Evolutionary conservation across 768 basidiomycete genomes (phyloP), one percentile per base, ranked within the genome.

Genomic region (Lenzites betulinus): DNA sequence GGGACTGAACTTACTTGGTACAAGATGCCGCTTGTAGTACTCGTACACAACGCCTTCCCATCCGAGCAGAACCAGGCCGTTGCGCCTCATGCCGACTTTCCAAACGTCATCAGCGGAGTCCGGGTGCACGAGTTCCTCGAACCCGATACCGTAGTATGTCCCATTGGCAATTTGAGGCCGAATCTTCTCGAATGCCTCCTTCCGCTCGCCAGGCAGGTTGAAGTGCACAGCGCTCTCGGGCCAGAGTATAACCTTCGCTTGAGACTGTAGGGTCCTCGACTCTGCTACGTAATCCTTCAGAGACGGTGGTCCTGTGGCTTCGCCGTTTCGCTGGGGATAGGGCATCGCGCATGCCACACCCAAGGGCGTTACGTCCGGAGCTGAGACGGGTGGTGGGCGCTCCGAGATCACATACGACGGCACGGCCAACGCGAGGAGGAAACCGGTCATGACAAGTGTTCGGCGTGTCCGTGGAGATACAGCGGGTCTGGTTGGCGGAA

Each of bases 151-250:
- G 64, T 90, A 76, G 65, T 83, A 78, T 4, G 81, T 76, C 7
- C 79, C 76, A 6, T 69, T 59, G 26, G 51, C 64, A 4, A 62
- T 51, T 1, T 51, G 23, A 9, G 77, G 67, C 1, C 74, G 77
- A 6, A 92, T 75, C 50, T 63, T 49, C 1, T 72, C 65, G 57
- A 93, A 80, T 0, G 80, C 84, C 3, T 71, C 73, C 20, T 76
- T 71, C 59, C 81, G 81, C 53, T 86, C 87, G 20, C 63, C 64
- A 13, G 72, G 71, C 35, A 78, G 81, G 35, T 78, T 75, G 68
- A 94, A 94, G 1, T 76, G 70, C 0, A 93, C 84, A 0, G 91
- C 90, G 7, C 86, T 86, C 71, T 93, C 92, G 0, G 92, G 91
- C 90, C 92, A 93, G 1, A 94, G 75, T 16, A 92, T 67, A 16